phyloP scores from a whole-genome alignment of 169 alveolate species.

The Cryptosporidium sp. region DNA sequence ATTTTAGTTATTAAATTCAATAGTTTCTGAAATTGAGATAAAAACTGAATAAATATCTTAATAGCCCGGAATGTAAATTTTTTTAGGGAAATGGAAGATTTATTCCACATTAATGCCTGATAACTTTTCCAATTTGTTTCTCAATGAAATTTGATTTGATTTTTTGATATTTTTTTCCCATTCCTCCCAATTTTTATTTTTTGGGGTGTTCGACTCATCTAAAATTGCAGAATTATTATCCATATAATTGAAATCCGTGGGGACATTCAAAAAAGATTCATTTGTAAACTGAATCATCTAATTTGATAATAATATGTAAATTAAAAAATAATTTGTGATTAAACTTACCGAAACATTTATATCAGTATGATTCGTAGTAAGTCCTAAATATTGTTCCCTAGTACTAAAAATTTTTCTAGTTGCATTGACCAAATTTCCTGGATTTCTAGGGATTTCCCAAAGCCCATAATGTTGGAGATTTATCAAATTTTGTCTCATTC shows the following conservation, averaged over 20 bases:
- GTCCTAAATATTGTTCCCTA: constrained; percentile 46
- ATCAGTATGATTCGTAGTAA: constrained; percentile 10
- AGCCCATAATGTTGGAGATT: background rate
- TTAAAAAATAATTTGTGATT: background rate
- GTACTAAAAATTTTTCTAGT: constrained; percentile 10
- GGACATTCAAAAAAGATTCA: background rate
- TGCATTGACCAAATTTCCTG: background rate
- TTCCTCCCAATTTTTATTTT: background rate
- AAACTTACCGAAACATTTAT: constrained; percentile 15
- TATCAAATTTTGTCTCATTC: background rate
- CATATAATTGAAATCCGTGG: background rate
- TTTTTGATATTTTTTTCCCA: constrained; percentile 24
- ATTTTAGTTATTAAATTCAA: too few species aligned
- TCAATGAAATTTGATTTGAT: background rate
- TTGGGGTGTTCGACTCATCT: background rate
- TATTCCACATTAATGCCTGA: background rate
- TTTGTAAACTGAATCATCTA: background rate
- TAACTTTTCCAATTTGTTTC: background rate
- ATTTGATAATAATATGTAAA: background rate
- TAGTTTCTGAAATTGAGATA: background rate
- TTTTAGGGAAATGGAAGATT: background rate
- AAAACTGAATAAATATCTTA: background rate
- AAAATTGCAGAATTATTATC: background rate
- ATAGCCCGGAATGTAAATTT: too few species aligned
- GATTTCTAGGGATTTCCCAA: constrained; percentile 27